Evolutionary conservation across 345 rosid species (phyloP).

Genomic region (Murraya koenigii): DNA sequence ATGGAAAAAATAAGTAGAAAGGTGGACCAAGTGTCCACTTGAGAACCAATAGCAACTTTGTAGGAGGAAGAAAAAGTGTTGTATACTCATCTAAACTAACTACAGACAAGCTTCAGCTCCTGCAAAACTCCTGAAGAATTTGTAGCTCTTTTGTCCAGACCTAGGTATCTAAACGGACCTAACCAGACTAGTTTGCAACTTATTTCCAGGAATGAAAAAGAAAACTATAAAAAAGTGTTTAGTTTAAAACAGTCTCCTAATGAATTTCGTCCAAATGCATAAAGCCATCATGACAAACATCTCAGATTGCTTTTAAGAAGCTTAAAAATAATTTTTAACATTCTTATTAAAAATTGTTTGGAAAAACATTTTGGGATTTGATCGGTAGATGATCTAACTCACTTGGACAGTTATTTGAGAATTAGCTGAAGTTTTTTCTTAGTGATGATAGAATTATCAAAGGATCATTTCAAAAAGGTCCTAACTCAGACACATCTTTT

Average conservation of each 20-base stretch:
- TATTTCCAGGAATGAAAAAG: neutral
- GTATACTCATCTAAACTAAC: neutral
- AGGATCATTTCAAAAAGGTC: too few species aligned
- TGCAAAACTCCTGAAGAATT: neutral
- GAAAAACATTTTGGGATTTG: neutral
- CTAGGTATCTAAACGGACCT: neutral
- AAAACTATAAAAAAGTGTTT: neutral
- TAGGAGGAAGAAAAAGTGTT: neutral
- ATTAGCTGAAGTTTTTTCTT: too few species aligned
- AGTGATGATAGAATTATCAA: neutral
- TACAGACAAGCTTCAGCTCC: neutral
- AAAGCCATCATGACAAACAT: neutral
- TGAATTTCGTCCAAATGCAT: neutral
- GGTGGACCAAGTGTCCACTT: neutral
- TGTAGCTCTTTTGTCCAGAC: neutral
- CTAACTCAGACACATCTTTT: neutral
- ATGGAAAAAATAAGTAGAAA: neutral
- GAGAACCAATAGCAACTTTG: neutral
- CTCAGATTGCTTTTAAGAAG: neutral
- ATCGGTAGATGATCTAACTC: neutral
- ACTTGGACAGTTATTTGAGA: neutral
- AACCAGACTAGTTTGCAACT: neutral
- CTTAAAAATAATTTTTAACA: neutral
- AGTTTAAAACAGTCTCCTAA: neutral
- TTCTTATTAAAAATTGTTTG: neutral